Base-by-base conservation (phyloP, 2,329 filamentous ascomycete genomes). In the Sarocladium brachiariae region DNA sequence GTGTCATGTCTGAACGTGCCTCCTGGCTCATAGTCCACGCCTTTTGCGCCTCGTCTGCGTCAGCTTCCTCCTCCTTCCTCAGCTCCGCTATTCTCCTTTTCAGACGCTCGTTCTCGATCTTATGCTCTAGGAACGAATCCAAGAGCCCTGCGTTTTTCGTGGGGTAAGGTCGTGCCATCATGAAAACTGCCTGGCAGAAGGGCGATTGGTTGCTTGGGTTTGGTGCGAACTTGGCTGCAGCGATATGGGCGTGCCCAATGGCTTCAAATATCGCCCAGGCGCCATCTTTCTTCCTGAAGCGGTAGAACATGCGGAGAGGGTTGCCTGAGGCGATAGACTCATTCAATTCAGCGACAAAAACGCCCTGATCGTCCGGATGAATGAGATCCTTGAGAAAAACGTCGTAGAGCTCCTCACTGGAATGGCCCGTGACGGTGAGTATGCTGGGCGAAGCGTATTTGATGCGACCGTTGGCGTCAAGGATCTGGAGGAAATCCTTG, bases 41-140 rank as follows among this genome's bases (percentile, higher is more conserved):
- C 54, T 75, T 74, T 52, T 83, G 78, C 49, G 81, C 78, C 52
- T 83, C 79, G 53, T 87, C 85, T 14, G 77, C 76, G 54, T 95
- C 91, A 50, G 91, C 87, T 51, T 85, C 82, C 65, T 96, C 92
- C 66, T 96, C 92, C 54, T 80, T 78, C 58, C 87, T 88, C 50
- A 96, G 73, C 67, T 95, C 89, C 16, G 86, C 83, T 54, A 97
- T 95, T 38, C 89, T 83, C 59, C 89, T 86, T 60, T 82, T 83
- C 46, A 97, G 69, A 4, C 91, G 81, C 70, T 96, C 90, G 61
- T 96, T 96, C 66, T 96, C 92, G 50, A 96, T 92, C 68, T 96
- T 96, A 71, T 96, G 91, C 65, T 97, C 92, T 24, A 97, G 75
- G 61, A 96, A 96, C 0, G 90, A 95, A 68, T 97, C 91, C 18